Evolutionary conservation across 192 early-diverging fungal genomes (phyloP), one percentile per base, ranked within the genome.

Genomic region (Entophlyctis helioformis): DNA sequence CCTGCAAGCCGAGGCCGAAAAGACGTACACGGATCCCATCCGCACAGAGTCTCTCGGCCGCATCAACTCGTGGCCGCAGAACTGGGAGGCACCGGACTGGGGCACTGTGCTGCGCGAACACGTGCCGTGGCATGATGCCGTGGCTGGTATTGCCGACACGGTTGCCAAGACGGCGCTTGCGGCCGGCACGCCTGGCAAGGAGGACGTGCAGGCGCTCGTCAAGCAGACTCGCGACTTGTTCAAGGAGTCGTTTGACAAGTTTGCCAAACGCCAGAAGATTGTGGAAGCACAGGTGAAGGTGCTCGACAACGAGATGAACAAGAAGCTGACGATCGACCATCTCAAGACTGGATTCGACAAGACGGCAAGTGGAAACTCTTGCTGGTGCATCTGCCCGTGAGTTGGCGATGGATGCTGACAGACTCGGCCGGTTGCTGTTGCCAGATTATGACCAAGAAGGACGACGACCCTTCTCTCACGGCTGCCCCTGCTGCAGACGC

Each of bases 291-390:
- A 71, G 42, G 47, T 75, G 12, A 38, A 60, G 36, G 58, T 47
- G 42, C 64, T 65, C 35, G 54, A 69, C 46, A 61, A 32, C 27
- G 61, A 62, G 51, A 62, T 51, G 28, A 48, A 56, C 20, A 59
- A 51, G 34, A 71, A 69, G 39, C 28, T 68, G 21, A 69, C 72
- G 16, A 51, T 54, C 13, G 72, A 74, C 24, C 56, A 68, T 36
- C 41, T 75, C 20, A 42, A 56, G 24, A 62, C 58, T 25, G 68
- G 68, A 10, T 71, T 71, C 35, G 51, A 46, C 53, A 63, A 63
- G 27, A 72, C 72, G 18, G 61, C 63, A 42, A 42, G 61, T 43
- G n/a, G n/a, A n/a, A n/a, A n/a, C n/a, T n/a, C n/a, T n/a, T n/a
- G n/a, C n/a, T n/a, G n/a, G n/a, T n/a, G n/a, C n/a, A n/a, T n/a